A percentile compares a stretch with the other conserved stretches of the same genome.
Evolutionary conservation across 2,329 filamentous ascomycete species (phyloP).

Genomic region (Penicillium sp.): DNA sequence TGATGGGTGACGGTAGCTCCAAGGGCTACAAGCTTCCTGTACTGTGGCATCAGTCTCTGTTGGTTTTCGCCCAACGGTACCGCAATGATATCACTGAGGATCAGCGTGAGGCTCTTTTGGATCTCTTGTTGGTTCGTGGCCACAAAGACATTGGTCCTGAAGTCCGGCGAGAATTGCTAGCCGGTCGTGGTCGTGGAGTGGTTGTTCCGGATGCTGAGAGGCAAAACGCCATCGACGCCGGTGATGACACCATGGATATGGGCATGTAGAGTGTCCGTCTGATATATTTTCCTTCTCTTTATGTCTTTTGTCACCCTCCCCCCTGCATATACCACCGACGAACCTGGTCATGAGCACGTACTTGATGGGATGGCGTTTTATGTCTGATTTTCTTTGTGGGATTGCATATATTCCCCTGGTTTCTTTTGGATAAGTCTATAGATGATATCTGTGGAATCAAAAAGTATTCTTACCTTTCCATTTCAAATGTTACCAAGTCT

Average conservation of each 20-base stretch:
- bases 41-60: constrained; percentile 90
- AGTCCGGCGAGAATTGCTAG: constrained; percentile 82
- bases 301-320: constrained; percentile 7
- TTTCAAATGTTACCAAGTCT: background rate
- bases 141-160: constrained; percentile 90
- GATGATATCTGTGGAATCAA: constrained; percentile 6
- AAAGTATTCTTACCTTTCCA: constrained; percentile 1
- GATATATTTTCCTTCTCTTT: constrained; percentile 2
- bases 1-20: constrained; percentile 50
- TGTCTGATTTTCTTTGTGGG: constrained; percentile 7
- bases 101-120: constrained; percentile 84
- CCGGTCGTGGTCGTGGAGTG: constrained; percentile 81
- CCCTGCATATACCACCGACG: constrained; percentile 25
- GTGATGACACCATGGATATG: constrained; percentile 90
- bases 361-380: constrained; percentile 26
- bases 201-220: constrained; percentile 48
- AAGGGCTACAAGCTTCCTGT: constrained; percentile 72
- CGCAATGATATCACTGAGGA: constrained; percentile 96
- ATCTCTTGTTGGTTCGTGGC: constrained; percentile 79
- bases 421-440: constrained; percentile 13
- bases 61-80: constrained; percentile 92
- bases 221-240: constrained; percentile 63
- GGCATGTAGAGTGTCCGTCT: constrained; percentile 37
- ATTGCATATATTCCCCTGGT: constrained; percentile 27
- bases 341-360: constrained; percentile 26